A percentile compares a stretch with the other conserved stretches of the same genome.
phyloP scores from a whole-genome alignment of 23 red algal genomes.

The Chondrus crispus region DNA sequence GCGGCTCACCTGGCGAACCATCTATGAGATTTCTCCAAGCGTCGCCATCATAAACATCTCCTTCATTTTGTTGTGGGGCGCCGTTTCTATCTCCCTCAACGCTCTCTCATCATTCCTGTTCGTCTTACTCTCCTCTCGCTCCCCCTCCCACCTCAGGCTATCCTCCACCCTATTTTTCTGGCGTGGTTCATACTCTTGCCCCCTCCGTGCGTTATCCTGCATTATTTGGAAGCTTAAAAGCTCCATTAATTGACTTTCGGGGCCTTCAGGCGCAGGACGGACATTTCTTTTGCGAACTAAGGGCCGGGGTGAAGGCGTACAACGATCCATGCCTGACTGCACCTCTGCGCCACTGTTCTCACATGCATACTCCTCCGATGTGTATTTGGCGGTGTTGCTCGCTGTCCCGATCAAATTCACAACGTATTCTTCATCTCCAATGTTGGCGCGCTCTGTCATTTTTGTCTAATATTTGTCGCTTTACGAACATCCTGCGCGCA shows the following conservation, averaged over 20 bases:
- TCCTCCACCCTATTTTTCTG: background rate
- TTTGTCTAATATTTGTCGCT: background rate
- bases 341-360: background rate
- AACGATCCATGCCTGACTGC: background rate
- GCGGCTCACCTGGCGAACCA: background rate
- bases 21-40: background rate
- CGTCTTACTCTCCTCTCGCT: background rate
- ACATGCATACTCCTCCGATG: background rate
- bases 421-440: background rate
- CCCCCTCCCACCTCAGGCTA: background rate
- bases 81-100: background rate
- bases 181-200: background rate
- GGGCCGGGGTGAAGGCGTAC: background rate
- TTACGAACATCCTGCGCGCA: background rate
- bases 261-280: background rate
- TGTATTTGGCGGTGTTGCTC: background rate
- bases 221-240: background rate
- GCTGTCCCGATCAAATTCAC: background rate
- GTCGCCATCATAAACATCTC: background rate
- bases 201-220: background rate
- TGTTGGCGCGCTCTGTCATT: background rate
- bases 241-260: background rate
- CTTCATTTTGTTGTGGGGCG: background rate
- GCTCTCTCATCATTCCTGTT: background rate
- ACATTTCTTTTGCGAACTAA: background rate